phyloP scores from a whole-genome alignment of 2,329 filamentous ascomycete species.

The Pyrenophora teres region DNA sequence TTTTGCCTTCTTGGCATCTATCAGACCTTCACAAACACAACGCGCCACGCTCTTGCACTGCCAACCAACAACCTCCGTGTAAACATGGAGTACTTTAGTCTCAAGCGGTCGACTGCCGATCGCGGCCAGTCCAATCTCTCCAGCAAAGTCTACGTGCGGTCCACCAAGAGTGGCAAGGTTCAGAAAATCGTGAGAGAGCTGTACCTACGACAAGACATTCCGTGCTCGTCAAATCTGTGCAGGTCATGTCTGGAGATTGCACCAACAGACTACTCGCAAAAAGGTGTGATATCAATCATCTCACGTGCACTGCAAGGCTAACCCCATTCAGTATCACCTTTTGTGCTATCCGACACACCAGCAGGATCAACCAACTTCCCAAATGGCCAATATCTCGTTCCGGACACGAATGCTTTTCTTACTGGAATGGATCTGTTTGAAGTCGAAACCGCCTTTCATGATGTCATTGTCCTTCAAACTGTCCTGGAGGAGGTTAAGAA shows the following conservation, averaged over 20 bases:
- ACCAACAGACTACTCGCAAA: conserved; percentile 77
- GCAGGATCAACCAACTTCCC: conserved; percentile 81
- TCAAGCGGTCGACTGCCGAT: conserved; percentile 63
- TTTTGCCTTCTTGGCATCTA: conserved; percentile 38
- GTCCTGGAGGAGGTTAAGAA: conserved; percentile 96
- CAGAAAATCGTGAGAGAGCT: conserved; percentile 98
- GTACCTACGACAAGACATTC: conserved; percentile 94
- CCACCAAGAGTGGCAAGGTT: conserved; percentile 93
- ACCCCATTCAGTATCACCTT: conserved; percentile 67
- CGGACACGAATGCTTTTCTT: conserved; percentile 93
- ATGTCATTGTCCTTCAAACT: conserved; percentile 95
- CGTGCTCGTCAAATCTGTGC: conserved; percentile 92
- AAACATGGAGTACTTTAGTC: conserved; percentile 53
- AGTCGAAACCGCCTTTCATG: conserved; percentile 86
- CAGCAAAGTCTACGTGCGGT: conserved; percentile 94
- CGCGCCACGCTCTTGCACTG: conserved; percentile 9
- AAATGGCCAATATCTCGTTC: conserved; percentile 89
- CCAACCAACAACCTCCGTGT: conserved; percentile 6
- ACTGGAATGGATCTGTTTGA: conserved; percentile 98
- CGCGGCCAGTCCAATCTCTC: conserved; percentile 74
- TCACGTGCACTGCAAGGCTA: conserved; percentile 23
- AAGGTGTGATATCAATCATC: conserved; percentile 58
- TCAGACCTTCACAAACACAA: conserved; percentile 29
- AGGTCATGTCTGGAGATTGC: conserved; percentile 72
- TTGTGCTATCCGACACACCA: conserved; percentile 86